A percentile compares a stretch with the other conserved stretches of the same genome.
Conservation (phyloP, 371 early-diverging fungal species). For the Mucor mucedo region DNA sequence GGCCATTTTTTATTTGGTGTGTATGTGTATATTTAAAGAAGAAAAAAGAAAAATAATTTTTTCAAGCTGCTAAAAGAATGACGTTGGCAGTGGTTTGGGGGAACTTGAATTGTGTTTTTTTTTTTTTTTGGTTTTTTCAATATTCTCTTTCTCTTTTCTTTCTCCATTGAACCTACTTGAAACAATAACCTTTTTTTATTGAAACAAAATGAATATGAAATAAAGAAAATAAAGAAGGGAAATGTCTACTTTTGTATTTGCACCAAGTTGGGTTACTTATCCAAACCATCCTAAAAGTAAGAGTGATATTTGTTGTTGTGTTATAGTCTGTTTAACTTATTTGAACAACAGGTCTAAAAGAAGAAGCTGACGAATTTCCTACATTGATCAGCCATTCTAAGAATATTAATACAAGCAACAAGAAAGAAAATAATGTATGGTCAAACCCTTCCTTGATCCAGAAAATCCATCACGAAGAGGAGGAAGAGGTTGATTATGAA, state of each 20-base stretch:
- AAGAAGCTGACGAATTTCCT: slow-evolving; percentile 24
- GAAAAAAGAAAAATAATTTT: slow-evolving; percentile 5
- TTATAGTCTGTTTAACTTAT: not conserved
- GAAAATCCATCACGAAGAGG: slow-evolving; percentile 19
- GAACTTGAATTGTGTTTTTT: slow-evolving; percentile 2
- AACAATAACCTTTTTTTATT: slow-evolving; percentile 3
- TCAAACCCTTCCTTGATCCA: slow-evolving; percentile 19
- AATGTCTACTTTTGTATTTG: slow-evolving; percentile 39
- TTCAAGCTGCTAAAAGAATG: not conserved
- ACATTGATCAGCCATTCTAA: slow-evolving; percentile 4
- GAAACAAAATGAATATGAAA: slow-evolving; percentile 11
- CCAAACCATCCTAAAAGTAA: slow-evolving; percentile 31
- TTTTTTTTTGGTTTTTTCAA: slow-evolving; percentile 7
- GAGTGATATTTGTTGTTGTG: not conserved
- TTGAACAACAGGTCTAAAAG: slow-evolving; percentile 1
- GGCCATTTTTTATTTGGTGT: slow-evolving; percentile 15
- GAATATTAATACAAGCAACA: slow-evolving; percentile 5
- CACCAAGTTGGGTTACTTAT: slow-evolving; percentile 30
- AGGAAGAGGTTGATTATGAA: slow-evolving; percentile 14
- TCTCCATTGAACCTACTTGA: not conserved
- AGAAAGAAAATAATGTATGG: slow-evolving; percentile 21
- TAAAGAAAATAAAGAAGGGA: slow-evolving; percentile 7
- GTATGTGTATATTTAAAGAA: not conserved
- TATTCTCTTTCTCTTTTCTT: slow-evolving; percentile 4
- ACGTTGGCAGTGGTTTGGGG: not conserved